Percentiles rank a stretch among this genome's conserved stretches.
phyloP scores from a whole-genome alignment of 768 basidiomycete genomes.

The Amanita pseudoporphyria region DNA sequence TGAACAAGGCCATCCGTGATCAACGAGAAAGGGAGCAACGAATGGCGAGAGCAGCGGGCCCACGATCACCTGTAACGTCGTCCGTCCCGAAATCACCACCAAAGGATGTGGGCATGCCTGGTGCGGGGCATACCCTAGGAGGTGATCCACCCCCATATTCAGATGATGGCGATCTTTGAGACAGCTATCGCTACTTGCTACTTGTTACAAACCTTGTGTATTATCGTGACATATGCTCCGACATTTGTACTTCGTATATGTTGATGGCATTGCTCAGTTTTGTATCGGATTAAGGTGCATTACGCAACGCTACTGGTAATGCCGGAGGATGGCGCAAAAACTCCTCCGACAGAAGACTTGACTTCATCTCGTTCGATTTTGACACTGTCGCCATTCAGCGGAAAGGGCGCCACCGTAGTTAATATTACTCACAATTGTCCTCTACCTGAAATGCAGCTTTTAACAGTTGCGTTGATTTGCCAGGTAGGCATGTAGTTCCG shows the following conservation, averaged over 20 bases:
- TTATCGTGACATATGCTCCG: not conserved
- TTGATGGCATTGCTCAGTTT: not conserved
- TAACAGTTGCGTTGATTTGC: not conserved
- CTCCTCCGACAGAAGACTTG: too few species aligned
- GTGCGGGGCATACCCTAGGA: conserved; percentile 25
- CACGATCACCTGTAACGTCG: conserved; percentile 8
- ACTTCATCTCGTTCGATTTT: too few species aligned
- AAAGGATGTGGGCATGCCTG: conserved; percentile 23
- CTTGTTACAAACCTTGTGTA: not conserved
- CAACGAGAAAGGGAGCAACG: conserved; percentile 49
- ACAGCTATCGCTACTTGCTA: not conserved
- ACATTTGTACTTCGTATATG: not conserved
- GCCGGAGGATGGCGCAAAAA: too few species aligned
- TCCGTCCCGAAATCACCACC: conserved; percentile 10
- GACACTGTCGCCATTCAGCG: too few species aligned
- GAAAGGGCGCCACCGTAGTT: too few species aligned
- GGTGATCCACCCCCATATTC: conserved; percentile 13
- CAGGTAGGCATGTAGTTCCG: conserved; percentile 10
- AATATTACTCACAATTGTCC: not conserved
- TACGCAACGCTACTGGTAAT: too few species aligned
- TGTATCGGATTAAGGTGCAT: not conserved
- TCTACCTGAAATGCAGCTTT: not conserved
- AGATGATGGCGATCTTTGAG: not conserved
- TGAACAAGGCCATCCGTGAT: conserved; percentile 40
- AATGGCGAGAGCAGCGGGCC: conserved; percentile 25